These are phyloP conservation scores for Artemisia tridentata DNA, from an alignment of 129 eudicot species.

Conservation along the genomic window DNA sequence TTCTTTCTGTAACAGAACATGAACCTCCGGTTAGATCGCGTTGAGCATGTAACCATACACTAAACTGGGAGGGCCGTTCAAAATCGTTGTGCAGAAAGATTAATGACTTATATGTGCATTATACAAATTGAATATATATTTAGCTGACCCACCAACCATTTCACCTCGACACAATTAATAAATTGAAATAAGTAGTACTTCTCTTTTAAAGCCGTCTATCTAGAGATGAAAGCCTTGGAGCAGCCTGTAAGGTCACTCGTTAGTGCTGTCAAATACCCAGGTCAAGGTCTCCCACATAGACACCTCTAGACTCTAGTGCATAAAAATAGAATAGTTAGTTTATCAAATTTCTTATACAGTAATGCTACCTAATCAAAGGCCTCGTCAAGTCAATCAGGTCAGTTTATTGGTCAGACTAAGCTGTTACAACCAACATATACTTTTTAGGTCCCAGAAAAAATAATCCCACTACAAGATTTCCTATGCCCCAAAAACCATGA, in stretches of 20 bases:
- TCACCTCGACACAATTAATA: background rate
- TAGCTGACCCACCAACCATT: background rate
- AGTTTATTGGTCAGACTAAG: background rate
- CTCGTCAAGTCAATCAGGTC: background rate
- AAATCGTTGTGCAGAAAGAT: background rate
- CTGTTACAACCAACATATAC: background rate
- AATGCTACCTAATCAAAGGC: background rate
- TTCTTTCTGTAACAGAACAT: slow-evolving; percentile 48
- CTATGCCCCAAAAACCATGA: background rate
- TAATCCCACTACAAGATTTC: background rate
- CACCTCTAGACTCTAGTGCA: background rate
- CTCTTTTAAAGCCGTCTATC: background rate
- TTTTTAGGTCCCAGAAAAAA: background rate
- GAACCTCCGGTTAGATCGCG: background rate
- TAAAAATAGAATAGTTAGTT: background rate
- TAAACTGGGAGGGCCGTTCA: background rate
- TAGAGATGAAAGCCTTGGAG: background rate
- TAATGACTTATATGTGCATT: background rate
- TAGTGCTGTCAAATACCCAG: no score
- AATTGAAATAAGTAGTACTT: background rate
- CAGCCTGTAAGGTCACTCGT: no score
- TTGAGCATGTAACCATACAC: background rate
- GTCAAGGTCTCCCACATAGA: background rate
- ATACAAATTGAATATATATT: background rate
- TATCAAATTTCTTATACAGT: background rate